Evolutionary conservation across 2,329 filamentous ascomycete genomes (phyloP).

Genomic region (Hymenoscyphus repandus): DNA sequence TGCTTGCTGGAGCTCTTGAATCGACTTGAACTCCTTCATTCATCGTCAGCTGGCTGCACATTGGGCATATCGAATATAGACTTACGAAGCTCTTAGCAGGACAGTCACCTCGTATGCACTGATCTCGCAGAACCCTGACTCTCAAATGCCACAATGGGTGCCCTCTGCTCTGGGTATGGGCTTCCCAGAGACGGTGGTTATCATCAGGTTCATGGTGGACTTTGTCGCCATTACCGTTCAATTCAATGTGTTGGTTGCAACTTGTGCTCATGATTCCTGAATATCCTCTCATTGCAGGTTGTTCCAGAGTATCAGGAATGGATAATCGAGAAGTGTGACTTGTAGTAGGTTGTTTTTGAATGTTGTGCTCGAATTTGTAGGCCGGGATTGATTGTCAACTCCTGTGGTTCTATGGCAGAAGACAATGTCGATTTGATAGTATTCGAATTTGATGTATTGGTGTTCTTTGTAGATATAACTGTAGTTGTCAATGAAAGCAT

Average conservation of each 20-base stretch:
- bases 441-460: conserved; percentile 4
- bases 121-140: conserved; percentile 22
- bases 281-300: conserved; percentile 19
- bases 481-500: neutral
- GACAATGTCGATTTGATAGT: conserved; percentile 1
- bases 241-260: conserved; percentile 10
- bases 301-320: conserved; percentile 4
- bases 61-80: neutral
- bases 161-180: conserved; percentile 5
- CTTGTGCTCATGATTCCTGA: conserved; percentile 16
- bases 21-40: conserved; percentile 20
- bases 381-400: conserved; percentile 11
- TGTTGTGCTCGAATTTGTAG: conserved; percentile 17
- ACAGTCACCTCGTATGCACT: conserved; percentile 20
- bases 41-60: conserved; percentile 7
- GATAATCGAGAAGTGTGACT: conserved; percentile 9
- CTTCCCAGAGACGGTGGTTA: conserved; percentile 22
- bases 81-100: conserved; percentile 22
- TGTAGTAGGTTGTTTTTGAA: conserved; percentile 12
- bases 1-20: conserved; percentile 22
- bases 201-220: conserved; percentile 17
- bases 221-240: conserved; percentile 20
- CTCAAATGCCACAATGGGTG: conserved; percentile 22
- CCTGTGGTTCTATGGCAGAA: neutral
- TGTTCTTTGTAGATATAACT: neutral